Conservation (phyloP, 176 grass and related monocot species). For the Musa troglodytarum region DNA sequence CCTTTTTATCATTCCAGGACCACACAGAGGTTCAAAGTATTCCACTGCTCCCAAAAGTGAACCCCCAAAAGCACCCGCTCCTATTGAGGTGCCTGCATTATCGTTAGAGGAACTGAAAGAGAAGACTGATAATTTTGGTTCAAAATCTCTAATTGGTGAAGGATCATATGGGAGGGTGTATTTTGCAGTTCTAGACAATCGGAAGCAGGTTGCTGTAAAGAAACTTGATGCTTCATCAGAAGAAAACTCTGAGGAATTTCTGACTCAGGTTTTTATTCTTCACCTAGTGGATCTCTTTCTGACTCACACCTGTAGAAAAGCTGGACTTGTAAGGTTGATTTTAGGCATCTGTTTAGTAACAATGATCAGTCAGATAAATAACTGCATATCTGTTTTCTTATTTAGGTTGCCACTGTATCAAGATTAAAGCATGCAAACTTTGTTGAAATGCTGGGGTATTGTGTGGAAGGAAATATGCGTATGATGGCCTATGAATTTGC, state of each 20-base stretch:
- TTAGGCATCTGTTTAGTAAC: no score
- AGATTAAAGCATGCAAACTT: conserved; percentile 52
- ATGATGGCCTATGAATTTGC: conserved; percentile 67
- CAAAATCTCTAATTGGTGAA: conserved; percentile 51
- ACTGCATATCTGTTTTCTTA: no score
- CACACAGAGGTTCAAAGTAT: neutral
- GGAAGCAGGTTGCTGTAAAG: conserved; percentile 47
- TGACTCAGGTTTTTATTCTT: conserved; percentile 35
- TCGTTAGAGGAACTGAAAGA: conserved; percentile 44
- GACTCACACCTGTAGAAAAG: no score
- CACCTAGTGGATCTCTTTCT: neutral
- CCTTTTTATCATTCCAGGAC: neutral
- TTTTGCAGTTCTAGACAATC: conserved; percentile 49
- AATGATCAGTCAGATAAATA: no score
- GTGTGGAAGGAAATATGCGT: conserved; percentile 48
- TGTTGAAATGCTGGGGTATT: conserved; percentile 69
- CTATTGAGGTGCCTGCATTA: conserved; percentile 51
- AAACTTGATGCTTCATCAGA: conserved; percentile 49
- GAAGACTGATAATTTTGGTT: conserved; percentile 55
- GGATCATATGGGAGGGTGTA: conserved; percentile 64
- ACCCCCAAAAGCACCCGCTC: conserved; percentile 29
- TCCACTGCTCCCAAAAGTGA: conserved; percentile 36
- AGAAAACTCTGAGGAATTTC: conserved; percentile 48
- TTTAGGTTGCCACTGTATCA: conserved; percentile 44
- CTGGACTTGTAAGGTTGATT: no score